Conservation (phyloP, 345 rosid species). For the Toxicodendron radicans region DNA sequence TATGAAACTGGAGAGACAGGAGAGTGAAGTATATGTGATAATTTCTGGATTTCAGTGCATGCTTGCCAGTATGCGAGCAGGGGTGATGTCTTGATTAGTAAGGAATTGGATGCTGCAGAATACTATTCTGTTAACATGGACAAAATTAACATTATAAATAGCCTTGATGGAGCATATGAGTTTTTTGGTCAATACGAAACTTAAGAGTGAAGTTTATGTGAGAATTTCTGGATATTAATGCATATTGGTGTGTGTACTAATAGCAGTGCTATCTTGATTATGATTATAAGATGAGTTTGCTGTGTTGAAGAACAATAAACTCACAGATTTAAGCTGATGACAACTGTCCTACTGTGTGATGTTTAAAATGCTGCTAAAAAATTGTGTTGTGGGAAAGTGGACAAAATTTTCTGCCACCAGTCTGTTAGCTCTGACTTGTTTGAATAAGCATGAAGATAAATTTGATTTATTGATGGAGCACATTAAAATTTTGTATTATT, state of each 20-base stretch:
- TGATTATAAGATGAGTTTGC: not conserved
- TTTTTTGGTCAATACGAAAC: not conserved
- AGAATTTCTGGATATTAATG: not conserved
- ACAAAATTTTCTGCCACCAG: too few species aligned
- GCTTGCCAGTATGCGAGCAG: too few species aligned
- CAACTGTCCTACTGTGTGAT: not conserved
- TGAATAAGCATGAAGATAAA: too few species aligned
- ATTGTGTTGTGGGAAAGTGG: too few species aligned
- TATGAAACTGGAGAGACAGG: not conserved
- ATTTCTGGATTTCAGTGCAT: not conserved
- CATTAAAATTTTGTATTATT: too few species aligned
- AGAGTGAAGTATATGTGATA: not conserved
- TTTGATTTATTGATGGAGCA: too few species aligned
- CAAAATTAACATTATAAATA: not conserved
- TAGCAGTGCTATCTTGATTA: not conserved
- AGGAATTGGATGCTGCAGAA: not conserved
- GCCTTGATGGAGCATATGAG: not conserved
- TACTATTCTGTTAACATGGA: not conserved
- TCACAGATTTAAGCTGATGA: not conserved
- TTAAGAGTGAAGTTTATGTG: not conserved
- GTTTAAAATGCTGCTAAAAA: not conserved
- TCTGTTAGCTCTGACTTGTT: too few species aligned
- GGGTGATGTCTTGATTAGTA: not conserved
- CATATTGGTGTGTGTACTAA: not conserved
- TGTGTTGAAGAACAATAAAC: not conserved